phyloP scores from a whole-genome alignment of 1,139 yeast species.

The Scheffersomyces stambukii region DNA sequence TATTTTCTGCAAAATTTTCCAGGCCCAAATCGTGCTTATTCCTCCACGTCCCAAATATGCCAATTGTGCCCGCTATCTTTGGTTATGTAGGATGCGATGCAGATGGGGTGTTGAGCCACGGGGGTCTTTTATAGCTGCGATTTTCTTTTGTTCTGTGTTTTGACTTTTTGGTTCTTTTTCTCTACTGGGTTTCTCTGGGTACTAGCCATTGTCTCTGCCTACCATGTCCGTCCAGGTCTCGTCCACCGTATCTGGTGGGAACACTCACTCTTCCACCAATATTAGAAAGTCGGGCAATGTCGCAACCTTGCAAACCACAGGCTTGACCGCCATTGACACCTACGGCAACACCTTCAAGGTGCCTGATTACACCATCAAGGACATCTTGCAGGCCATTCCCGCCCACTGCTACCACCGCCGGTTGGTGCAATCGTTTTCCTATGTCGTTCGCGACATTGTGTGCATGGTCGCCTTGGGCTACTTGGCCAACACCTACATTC shows the following conservation, averaged over 20 bases:
- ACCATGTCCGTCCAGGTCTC: too few species aligned
- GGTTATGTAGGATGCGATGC: too few species aligned
- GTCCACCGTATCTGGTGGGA: constrained; percentile 3
- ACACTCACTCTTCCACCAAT: constrained; percentile 8
- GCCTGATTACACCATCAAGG: constrained; percentile 62
- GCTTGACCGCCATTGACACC: constrained; percentile 45
- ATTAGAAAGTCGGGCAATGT: constrained; percentile 33
- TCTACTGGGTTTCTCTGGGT: too few species aligned
- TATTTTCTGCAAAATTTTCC: too few species aligned
- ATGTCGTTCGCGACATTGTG: constrained; percentile 55
- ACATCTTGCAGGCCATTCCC: constrained; percentile 58
- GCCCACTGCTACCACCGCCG: constrained; percentile 58
- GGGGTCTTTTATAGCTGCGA: too few species aligned
- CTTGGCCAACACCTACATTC: constrained; percentile 48
- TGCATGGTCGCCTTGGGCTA: constrained; percentile 40
- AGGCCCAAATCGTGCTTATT: too few species aligned
- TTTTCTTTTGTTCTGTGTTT: constrained; percentile 1
- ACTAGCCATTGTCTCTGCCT: too few species aligned
- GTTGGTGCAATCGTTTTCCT: constrained; percentile 44
- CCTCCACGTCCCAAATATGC: too few species aligned
- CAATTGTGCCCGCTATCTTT: too few species aligned
- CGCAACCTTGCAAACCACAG: constrained; percentile 25
- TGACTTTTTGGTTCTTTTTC: constrained; percentile 3
- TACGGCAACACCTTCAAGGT: constrained; percentile 55
- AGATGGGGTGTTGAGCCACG: too few species aligned